Conservation (phyloP, 305 asterid species). For the Rubia balearica region DNA sequence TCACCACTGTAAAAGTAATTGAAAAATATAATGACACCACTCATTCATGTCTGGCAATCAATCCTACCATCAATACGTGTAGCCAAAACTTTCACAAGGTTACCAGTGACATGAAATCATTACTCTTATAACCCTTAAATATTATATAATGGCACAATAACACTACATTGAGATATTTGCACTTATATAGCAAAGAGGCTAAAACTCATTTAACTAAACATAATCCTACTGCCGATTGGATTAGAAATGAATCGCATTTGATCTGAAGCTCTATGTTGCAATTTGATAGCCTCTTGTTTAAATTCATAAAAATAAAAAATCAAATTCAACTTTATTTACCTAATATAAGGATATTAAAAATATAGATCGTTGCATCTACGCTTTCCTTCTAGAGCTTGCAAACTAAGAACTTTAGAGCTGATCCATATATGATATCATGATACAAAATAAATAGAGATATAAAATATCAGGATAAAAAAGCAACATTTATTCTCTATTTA, state of each 20-base stretch:
- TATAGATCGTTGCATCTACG: neutral
- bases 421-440: constrained; percentile 1
- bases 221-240: neutral
- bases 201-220: neutral
- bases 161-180: neutral
- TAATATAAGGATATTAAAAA: neutral
- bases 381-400: constrained; percentile 11
- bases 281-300: constrained; percentile 13
- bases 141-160: neutral
- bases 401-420: constrained; percentile 16
- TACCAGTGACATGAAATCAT: neutral
- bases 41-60: neutral
- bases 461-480: too few species aligned
- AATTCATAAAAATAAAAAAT: constrained; percentile 2
- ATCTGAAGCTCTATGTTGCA: neutral
- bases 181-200: neutral
- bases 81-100: neutral
- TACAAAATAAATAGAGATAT: neutral
- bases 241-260: too few species aligned
- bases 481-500: neutral
- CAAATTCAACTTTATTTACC: neutral
- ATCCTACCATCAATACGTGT: neutral
- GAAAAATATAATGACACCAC: neutral
- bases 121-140: neutral
- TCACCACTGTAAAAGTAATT: neutral